Evolutionary conservation across 495 filamentous ascomycete species (phyloP), one percentile per base, ranked within the genome.

Genomic region (Neurospora hispaniola): DNA sequence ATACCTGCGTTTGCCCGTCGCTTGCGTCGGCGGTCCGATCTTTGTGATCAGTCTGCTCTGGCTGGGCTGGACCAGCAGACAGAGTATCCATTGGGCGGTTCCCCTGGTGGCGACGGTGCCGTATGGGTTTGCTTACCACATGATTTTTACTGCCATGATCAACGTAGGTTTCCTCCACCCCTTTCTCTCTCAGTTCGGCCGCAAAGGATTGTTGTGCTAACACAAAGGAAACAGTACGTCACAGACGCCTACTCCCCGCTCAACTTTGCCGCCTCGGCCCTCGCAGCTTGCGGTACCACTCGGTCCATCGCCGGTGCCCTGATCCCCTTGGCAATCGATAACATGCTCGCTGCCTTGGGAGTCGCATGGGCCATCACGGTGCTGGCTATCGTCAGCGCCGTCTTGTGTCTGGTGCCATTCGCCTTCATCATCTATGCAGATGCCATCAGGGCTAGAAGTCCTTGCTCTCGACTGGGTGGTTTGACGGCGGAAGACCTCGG

Each of bases 71-170:
- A 84, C 89, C 1, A 86, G 89, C 0, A 81, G 80, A 0, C 68
- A 81, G 4, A 79, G 74, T 31, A 80, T 91, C 9, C 89, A 89
- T 76, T 93, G 88, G 88, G 82, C 87, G 10, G 86, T 88, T 1
- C 90, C 90, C 0, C 81, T 87, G 2, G 69, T 90, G 7, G 84
- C 89, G 0, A 87, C 87, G 3, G 68, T 92, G 3, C 79, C 89
- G 3, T 91, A 91, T 73, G 91, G 91, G 9, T 82, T 90, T 43
- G 91, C 88, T 3, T 90, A 90, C 74, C 82, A 88, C 10, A 82
- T 88, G 20, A 87, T 89, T 20, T 93, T 92, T 79, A 89, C 90
- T 54, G 85, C 87, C 2, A 84, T 91, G 40, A 79, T 91, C 20
- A 93, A 91, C 74, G 78, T 76, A 48, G 69, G 76, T 71, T 27